phyloP scores from a whole-genome alignment of 257 asterid genomes.

The Linderniella brevidens region DNA sequence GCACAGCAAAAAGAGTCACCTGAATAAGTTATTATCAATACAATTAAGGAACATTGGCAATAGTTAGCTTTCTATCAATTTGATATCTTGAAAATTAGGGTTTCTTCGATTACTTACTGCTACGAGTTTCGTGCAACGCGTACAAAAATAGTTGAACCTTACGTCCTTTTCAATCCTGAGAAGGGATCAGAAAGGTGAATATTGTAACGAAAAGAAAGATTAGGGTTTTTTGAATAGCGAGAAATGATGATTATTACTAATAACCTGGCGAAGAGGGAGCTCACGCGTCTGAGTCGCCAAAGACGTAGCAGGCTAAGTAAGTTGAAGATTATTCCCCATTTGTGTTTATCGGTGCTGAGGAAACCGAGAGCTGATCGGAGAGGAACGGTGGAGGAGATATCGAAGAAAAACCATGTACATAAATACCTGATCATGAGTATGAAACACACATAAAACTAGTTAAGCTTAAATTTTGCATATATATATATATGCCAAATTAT shows the following conservation, averaged over 20 bases:
- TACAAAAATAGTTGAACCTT: slow-evolving; percentile 29
- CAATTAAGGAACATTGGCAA: slow-evolving; percentile 4
- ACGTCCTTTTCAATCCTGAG: slow-evolving; percentile 54
- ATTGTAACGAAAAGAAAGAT: not conserved
- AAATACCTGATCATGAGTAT: slow-evolving; percentile 26
- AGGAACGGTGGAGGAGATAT: slow-evolving; percentile 44
- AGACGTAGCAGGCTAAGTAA: slow-evolving; percentile 48
- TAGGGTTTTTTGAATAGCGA: not conserved
- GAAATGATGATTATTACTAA: not conserved
- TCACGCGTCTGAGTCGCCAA: slow-evolving; percentile 54
- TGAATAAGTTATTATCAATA: slow-evolving; percentile 7
- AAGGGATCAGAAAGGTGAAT: not conserved
- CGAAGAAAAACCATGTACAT: slow-evolving; percentile 29
- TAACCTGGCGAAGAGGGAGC: slow-evolving; percentile 39
- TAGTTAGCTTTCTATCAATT: slow-evolving; percentile 6
- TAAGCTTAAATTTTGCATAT: too few relatives aligned
- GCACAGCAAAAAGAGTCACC: slow-evolving; percentile 51
- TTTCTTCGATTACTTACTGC: slow-evolving; percentile 24
- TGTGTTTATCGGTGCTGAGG: too few relatives aligned
- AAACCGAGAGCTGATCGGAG: slow-evolving; percentile 3
- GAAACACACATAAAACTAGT: too few relatives aligned
- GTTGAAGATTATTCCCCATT: slow-evolving; percentile 15
- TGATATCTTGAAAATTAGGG: not conserved
- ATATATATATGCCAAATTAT: too few relatives aligned
- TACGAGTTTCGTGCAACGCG: slow-evolving; percentile 37